A percentile compares a stretch with the other conserved stretches of the same genome.
These are phyloP conservation scores for Mycena belliarum DNA, from an alignment of 768 basidiomycete species.

Conservation along the genomic window DNA sequence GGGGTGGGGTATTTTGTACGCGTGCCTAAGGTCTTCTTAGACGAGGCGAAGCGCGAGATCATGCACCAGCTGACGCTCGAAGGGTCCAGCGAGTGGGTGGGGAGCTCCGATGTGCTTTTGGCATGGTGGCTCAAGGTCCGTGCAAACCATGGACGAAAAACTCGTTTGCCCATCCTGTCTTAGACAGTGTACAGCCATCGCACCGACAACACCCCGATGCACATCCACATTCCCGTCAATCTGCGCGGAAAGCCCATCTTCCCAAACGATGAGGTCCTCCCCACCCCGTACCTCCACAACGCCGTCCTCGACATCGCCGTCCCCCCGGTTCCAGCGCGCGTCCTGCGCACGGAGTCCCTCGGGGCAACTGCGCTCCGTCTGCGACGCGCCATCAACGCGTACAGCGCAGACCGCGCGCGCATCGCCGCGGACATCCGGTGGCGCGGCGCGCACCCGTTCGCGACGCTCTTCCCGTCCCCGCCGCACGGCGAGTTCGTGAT, in stretches of 20 bases:
- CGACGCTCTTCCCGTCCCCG: neutral
- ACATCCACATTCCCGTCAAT: neutral
- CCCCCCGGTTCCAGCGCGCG: neutral
- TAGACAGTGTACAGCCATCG: neutral
- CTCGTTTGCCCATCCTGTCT: too few relatives aligned
- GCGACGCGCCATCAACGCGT: neutral
- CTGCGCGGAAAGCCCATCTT: constrained; percentile 3
- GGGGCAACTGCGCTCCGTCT: constrained; percentile 1
- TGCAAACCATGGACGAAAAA: too few relatives aligned
- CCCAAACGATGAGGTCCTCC: neutral
- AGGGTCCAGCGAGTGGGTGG: constrained; percentile 7
- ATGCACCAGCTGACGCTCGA: constrained; percentile 1
- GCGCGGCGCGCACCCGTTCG: neutral
- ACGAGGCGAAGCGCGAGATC: neutral
- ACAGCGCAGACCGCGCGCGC: neutral
- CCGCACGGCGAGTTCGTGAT: neutral
- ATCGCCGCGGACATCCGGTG: neutral
- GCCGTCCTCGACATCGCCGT: neutral
- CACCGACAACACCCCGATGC: neutral
- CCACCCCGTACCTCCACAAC: constrained; percentile 12
- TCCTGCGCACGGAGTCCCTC: neutral
- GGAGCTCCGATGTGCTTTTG: constrained; percentile 2
- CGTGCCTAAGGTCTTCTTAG: constrained; percentile 10
- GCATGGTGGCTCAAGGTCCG: constrained; percentile 16
- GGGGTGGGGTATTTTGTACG: neutral